Base-by-base conservation (phyloP, 352 stramenopile species). In the Nothophytophthora sp. region DNA sequence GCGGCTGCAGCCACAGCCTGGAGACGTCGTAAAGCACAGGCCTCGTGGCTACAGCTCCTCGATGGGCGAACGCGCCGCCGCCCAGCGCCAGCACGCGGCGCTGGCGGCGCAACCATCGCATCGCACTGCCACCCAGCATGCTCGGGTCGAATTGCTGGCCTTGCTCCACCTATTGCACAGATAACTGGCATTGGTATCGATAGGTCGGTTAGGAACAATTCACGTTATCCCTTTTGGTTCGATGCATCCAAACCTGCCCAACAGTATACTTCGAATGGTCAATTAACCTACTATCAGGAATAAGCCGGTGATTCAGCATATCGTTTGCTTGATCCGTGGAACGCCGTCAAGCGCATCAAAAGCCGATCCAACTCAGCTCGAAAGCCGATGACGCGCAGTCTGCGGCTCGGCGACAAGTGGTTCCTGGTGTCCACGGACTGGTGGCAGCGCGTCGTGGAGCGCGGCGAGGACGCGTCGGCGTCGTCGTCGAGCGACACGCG, bases 391-490 rank as follows among this genome's bases (percentile, higher is more conserved):
- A 24, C 46, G 11, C 47, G 41, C 30, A 54, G 43, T 20, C 60
- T 86, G 45, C 58, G 49, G 11, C 57, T 76, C 11, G 76, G 79
- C 40, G 72, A 84, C 43, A 28, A 49, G 22, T 90, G 79, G 79
- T 90, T 76, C 62, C 40, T 88, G 30, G 73, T 90, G 22, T 67
- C 69, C 10, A 45, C 43, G 27, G 39, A 44, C 22, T 90, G 79
- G 79, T 90, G 79, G 79, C 41, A 63, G 24, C 45, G 59, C 33
- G 51, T 74, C 10, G 61, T 85, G 11, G 22, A 57, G 23, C 32
- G 38, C 6, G 42, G 50, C n/a, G 69, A 60, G 18, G 11, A 36
- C 4, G 36, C 27, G 20, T 37, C 42, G 23, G 30, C 16, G 27
- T n/a, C 16, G 16, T 35, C 29, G 18, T 19, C 24, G 24, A 18